These are phyloP conservation scores for Curvularia spicifera DNA, from an alignment of 2,329 filamentous ascomycete species.

Conservation along the genomic window DNA sequence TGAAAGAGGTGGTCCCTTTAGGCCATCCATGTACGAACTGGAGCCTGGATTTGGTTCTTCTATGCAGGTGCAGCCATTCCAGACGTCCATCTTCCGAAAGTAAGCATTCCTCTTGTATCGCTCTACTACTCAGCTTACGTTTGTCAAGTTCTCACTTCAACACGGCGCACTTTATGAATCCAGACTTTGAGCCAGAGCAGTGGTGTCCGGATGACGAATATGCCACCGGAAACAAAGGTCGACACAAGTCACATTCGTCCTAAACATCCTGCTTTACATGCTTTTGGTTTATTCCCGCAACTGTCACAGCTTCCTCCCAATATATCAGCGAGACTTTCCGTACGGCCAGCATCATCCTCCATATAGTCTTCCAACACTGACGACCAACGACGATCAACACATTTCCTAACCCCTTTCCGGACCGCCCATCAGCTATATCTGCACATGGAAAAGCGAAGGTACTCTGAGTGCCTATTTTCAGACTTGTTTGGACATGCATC, in stretches of 20 bases:
- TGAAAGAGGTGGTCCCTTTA: conserved; percentile 52
- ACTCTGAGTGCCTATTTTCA: conserved; percentile 22
- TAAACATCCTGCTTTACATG: conserved; percentile 28
- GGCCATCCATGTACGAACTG: conserved; percentile 55
- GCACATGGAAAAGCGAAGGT: conserved; percentile 42
- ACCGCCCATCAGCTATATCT: conserved; percentile 34
- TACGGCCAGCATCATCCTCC: conserved; percentile 41
- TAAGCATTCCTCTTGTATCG: conserved; percentile 35
- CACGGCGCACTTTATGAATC: conserved; percentile 59
- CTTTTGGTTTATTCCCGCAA: conserved; percentile 28
- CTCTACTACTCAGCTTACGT: conserved; percentile 21
- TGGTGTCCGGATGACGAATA: conserved; percentile 59
- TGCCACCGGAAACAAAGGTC: conserved; percentile 45
- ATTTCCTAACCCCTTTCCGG: conserved; percentile 47
- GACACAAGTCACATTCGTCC: conserved; percentile 48
- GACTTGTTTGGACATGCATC: conserved; percentile 27
- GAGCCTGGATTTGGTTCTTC: conserved; percentile 51
- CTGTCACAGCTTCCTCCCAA: conserved; percentile 38
- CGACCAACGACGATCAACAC: conserved; percentile 41
- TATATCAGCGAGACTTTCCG: conserved; percentile 45
- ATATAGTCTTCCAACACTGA: conserved; percentile 37
- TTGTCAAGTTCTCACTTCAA: conserved; percentile 57
- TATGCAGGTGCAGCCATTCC: conserved; percentile 52
- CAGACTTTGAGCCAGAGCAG: conserved; percentile 60
- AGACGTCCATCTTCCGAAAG: conserved; percentile 59